A percentile compares a stretch with the other conserved stretches of the same genome.
Conservation (phyloP, 768 basidiomycete species). For the Hypholoma fasciculare region DNA sequence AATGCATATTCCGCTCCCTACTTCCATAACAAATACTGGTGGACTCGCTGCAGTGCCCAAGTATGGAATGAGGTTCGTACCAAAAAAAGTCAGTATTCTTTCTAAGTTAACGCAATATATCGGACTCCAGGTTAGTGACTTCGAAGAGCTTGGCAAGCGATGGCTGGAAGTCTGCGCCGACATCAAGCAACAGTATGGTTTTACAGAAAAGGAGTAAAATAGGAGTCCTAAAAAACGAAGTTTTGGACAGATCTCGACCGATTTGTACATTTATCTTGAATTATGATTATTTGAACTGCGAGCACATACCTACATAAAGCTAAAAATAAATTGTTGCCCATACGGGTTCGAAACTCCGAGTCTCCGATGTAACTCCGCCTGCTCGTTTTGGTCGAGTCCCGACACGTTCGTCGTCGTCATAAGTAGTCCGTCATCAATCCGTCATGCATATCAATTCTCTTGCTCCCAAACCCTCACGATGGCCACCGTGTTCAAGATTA, state of each 20-base stretch:
- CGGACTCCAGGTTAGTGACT: conserved; percentile 37
- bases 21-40: conserved; percentile 42
- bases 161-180: conserved; percentile 37
- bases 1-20: conserved; percentile 36
- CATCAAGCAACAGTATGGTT: conserved; percentile 24
- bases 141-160: conserved; percentile 38
- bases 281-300: too few relatives aligned
- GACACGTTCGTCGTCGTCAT: background rate
- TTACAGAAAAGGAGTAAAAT: background rate
- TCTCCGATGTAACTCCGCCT: background rate
- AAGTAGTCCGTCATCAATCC: too few relatives aligned
- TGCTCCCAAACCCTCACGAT: background rate
- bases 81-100: background rate
- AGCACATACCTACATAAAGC: too few relatives aligned
- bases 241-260: background rate
- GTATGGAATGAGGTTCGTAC: conserved; percentile 44
- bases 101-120: background rate
- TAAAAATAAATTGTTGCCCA: background rate
- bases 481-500: background rate
- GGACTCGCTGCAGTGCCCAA: conserved; percentile 48
- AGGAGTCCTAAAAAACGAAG: background rate
- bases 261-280: background rate
- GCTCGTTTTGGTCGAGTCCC: background rate
- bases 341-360: background rate
- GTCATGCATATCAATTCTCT: background rate